Base-by-base conservation (phyloP, 129 eudicot genomes). In the Escallonia rubra region DNA sequence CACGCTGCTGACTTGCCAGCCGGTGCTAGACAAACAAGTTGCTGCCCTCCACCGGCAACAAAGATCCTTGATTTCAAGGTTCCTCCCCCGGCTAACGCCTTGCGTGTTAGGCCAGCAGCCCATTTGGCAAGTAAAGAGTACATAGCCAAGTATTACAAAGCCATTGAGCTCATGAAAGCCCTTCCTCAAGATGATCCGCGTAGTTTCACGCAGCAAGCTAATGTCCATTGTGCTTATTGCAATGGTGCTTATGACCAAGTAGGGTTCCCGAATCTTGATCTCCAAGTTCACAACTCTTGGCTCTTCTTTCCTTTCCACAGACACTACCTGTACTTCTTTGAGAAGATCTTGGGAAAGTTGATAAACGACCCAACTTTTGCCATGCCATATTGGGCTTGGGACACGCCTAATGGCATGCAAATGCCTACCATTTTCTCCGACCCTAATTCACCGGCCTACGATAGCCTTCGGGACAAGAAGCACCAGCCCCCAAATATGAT, bases 341-440 rank as follows among this genome's bases (percentile, higher is more conserved):
- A 79, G 54, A 69, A 43, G 60, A 79, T 79, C 74, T 55, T 74
- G 62, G 76, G 76, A 0, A 74, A 62, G 15, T 53, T 79, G 15
- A 70, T 86, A 34, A 59, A 76, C 13, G 91, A 86, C 56, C 87
- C 85, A 0, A 70, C 80, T 47, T 86, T 86, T 42, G 83, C 85
- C 0, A 57, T 79, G 41, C 91, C 91, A 0, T 86, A 50, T 10
- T 86, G 91, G 91, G 79, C 76, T 65, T 86, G 85, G 85, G 91
- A 86, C 45, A 3, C 71, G 1, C 66, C 81, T 0, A 64, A 52
- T 2, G 88, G 87, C 10, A 86, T 86, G 92, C 38, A 41, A 2
- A 45, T 86, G 10, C 85, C 92, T 2, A 42, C 83, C 9, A 70
- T 79, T 50, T 86, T 61, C 23, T 57, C 82, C 2, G 64, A 71